Conservation (phyloP, 257 asterid genomes). For the Rehmannia glutinosa region DNA sequence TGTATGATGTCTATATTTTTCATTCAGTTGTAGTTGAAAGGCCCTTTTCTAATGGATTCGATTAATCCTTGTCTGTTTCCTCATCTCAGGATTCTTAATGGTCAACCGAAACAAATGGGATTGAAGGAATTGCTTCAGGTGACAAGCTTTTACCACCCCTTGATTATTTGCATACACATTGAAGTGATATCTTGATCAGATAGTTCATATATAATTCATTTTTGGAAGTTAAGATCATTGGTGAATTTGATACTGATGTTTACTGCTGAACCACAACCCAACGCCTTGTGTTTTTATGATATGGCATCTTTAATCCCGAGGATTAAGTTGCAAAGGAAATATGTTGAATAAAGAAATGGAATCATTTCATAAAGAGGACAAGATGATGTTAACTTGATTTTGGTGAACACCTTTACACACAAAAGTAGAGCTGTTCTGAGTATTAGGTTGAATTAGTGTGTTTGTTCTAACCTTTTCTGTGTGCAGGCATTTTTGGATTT, state of each 20-base stretch:
- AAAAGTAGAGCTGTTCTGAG: background rate
- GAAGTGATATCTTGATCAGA: slow-evolving; percentile 8
- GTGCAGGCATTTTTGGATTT: slow-evolving; percentile 90
- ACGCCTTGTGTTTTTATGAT: too few relatives aligned
- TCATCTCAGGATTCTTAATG: slow-evolving; percentile 74
- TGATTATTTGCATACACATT: slow-evolving; percentile 10
- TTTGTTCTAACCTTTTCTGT: slow-evolving; percentile 7
- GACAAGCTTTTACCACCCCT: slow-evolving; percentile 14
- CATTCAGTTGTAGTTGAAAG: background rate
- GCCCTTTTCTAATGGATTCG: background rate
- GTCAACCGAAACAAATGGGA: slow-evolving; percentile 96
- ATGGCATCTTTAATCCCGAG: background rate
- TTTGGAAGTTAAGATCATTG: background rate
- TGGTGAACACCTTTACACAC: slow-evolving; percentile 7
- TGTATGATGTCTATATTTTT: slow-evolving; percentile 4
- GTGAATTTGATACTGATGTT: background rate
- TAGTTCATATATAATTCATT: background rate
- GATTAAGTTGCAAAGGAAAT: slow-evolving; percentile 1
- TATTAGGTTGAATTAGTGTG: slow-evolving; percentile 1
- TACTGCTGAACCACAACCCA: background rate
- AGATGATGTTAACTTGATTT: slow-evolving; percentile 12
- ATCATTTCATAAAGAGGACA: background rate
- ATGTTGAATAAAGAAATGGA: background rate
- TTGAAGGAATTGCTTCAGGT: slow-evolving; percentile 97
- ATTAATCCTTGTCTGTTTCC: slow-evolving; percentile 10